Base-by-base conservation (phyloP, 495 filamentous ascomycete species). In the Hypoxylon fuscum region DNA sequence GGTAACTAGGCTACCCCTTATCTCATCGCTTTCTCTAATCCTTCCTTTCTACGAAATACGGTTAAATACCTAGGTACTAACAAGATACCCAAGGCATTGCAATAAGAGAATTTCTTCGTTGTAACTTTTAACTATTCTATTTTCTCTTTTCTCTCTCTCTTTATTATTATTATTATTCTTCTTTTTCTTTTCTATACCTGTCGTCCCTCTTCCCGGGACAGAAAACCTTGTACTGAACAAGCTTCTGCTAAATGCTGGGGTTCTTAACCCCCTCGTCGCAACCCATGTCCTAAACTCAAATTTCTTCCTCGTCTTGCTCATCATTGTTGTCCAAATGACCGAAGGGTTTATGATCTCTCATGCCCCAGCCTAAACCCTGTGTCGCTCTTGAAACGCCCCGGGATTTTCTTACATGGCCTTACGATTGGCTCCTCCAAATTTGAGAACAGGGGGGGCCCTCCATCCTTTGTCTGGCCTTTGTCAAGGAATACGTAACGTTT, bases 381-480 rank as follows among this genome's bases (percentile, higher is more conserved):
- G 62, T 27, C 18, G 62, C 45, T 66, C 62, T 66, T 57, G 62
- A 66, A 66, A 66, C 62, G 20, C 41, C 10, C 32, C 52, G 23
- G 32, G 37, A 45, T 55, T 20, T 59, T 45, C 40, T n/a, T 55
- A 25, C 27, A 46, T 15, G n/a, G 45, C 12, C 31, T 20, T 32
- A 29, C 44, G 29, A 65, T 65, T 60, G 62, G 62, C 38, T 45
- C 31, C 50, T 32, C 53, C 23, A 41, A 14, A 8, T 56, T 40
- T 11, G 38, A 51, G 44, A 53, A 44, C 29, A 49, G 50, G 55
- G 18, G 31, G 10, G 8, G 23, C 23, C 25, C n/a, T 42, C 31
- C 21, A 34, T 27, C 32, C 23, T 12, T 6, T 55, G 51, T 59
- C 41, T 56, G 46, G 51, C 5, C 56, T 53, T 54, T 56, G 47